Conservation (phyloP, 2,329 filamentous ascomycete genomes). For the Venturia oleaginea region DNA sequence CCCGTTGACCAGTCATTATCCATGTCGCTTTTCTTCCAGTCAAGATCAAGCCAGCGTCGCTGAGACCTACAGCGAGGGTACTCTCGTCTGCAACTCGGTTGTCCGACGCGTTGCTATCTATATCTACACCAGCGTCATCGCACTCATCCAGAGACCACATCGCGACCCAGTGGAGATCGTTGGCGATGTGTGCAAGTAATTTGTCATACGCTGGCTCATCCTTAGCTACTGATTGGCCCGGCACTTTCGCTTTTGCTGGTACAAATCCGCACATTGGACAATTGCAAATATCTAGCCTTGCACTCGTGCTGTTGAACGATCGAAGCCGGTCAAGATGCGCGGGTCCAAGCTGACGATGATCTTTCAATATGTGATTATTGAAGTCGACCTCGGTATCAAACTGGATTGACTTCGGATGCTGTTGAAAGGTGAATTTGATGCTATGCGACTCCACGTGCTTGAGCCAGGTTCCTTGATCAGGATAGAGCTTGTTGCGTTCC, state of each 20-base stretch:
- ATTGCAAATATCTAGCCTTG: conserved; percentile 1
- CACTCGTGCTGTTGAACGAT: not conserved
- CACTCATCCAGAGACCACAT: not conserved
- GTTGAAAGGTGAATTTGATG: conserved; percentile 6
- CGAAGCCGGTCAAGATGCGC: conserved; percentile 12
- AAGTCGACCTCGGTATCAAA: conserved; percentile 14
- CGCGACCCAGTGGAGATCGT: not conserved
- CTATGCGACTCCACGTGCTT: conserved; percentile 10
- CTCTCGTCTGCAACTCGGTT: not conserved
- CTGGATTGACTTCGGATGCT: not conserved
- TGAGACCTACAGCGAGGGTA: not conserved
- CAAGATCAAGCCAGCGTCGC: not conserved
- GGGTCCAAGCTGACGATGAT: conserved; percentile 4
- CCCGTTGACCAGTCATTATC: not conserved
- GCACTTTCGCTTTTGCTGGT: not conserved
- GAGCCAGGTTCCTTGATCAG: conserved; percentile 11
- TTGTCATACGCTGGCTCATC: not conserved
- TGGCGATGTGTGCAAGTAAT: not conserved
- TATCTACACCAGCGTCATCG: not conserved
- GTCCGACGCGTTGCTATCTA: not conserved
- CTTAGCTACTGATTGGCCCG: not conserved
- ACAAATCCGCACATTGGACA: conserved; percentile 12
- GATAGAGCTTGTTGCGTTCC: conserved; percentile 16
- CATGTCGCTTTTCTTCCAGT: not conserved
- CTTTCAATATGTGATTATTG: conserved; percentile 13